Base-by-base conservation (phyloP, 2,329 filamentous ascomycete genomes). In the Pseudogymnoascus sp. region DNA sequence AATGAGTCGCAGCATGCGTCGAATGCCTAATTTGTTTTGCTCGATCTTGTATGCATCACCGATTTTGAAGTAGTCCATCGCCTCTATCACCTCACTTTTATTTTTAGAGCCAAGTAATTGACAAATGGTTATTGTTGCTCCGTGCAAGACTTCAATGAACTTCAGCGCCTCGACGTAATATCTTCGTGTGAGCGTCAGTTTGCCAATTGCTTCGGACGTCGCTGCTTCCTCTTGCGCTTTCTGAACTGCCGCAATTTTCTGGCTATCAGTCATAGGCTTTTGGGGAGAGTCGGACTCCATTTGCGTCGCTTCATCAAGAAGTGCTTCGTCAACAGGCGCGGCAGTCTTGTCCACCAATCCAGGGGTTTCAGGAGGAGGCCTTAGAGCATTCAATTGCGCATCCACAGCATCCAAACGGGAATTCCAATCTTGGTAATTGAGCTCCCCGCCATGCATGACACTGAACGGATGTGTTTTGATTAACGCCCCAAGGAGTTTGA, bases 41-140 rank as follows among this genome's bases (percentile, higher is more conserved):
- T 97, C 90, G 63, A 99, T 88, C 74, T 95, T 94, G 81, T 97
- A 97, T 5, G 92, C 93, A 73, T 99, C 92, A 49, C 94, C 89
- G 49, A 96, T 86, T 68, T 95, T 92, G 68, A 99, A 96, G 76
- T 95, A 99, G 73, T 99, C 94, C 86, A 99, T 99, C 14, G 95
- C 94, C 74, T 99, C 95, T 65, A 99, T 96, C 25, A 97, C 90
- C 74, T 99, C 94, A 69, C 91, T 96, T 81, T 99, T 99, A 80
- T 99, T 99, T 72, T 90, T 91, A 30, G 94, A 95, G 5, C 91
- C 91, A 3, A 99, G 82, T 16, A 99, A 82, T 74, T 97, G 93
- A 66, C 89, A 91, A 35, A 97, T 87, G 2, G 86, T 86, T 7
- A 83, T 82, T 1, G 92, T 95, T 22, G 91, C 90, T 9, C 88